Conservation (phyloP, 768 basidiomycete species). For the Rhizopogon sp. region DNA sequence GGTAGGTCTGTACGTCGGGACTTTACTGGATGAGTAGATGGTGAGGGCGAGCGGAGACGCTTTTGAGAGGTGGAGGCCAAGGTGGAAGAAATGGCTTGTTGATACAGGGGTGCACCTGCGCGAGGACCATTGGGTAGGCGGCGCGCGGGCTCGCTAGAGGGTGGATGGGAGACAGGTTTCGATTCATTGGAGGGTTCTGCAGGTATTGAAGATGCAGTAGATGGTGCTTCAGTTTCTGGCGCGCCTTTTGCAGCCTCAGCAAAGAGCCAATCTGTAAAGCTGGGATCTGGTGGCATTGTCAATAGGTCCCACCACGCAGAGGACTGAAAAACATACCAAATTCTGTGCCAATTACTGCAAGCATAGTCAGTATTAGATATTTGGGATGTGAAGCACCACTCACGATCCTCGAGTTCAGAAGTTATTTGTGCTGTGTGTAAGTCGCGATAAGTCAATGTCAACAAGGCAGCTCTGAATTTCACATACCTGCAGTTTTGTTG, state of each 20-base stretch:
- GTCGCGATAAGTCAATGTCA: slow-evolving; percentile 6
- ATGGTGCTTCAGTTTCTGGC: slow-evolving; percentile 42
- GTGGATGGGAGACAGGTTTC: slow-evolving; percentile 25
- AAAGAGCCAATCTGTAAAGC: slow-evolving; percentile 90
- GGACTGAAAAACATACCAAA: slow-evolving; percentile 48
- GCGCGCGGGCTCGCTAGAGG: slow-evolving; percentile 23
- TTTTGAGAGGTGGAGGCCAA: slow-evolving; percentile 56
- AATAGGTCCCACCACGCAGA: background rate
- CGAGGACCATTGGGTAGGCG: slow-evolving; percentile 47
- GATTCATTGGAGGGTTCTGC: slow-evolving; percentile 20
- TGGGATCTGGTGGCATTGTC: slow-evolving; percentile 46
- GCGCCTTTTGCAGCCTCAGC: slow-evolving; percentile 69
- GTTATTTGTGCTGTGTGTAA: slow-evolving; percentile 69
- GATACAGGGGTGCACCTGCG: slow-evolving; percentile 51
- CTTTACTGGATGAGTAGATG: slow-evolving; percentile 65
- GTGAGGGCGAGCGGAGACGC: slow-evolving; percentile 59
- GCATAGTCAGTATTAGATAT: slow-evolving; percentile 12
- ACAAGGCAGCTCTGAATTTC: background rate
- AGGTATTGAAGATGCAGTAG: slow-evolving; percentile 24
- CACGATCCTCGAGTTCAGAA: slow-evolving; percentile 81
- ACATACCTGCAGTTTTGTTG: slow-evolving; percentile 74
- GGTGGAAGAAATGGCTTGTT: slow-evolving; percentile 68
- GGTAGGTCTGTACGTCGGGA: slow-evolving; percentile 72
- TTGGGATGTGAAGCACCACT: slow-evolving; percentile 6
- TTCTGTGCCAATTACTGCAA: slow-evolving; percentile 69